These are phyloP conservation scores for Monoraphidium neglectum DNA, from an alignment of 139 green algal species.

Conservation along the genomic window DNA sequence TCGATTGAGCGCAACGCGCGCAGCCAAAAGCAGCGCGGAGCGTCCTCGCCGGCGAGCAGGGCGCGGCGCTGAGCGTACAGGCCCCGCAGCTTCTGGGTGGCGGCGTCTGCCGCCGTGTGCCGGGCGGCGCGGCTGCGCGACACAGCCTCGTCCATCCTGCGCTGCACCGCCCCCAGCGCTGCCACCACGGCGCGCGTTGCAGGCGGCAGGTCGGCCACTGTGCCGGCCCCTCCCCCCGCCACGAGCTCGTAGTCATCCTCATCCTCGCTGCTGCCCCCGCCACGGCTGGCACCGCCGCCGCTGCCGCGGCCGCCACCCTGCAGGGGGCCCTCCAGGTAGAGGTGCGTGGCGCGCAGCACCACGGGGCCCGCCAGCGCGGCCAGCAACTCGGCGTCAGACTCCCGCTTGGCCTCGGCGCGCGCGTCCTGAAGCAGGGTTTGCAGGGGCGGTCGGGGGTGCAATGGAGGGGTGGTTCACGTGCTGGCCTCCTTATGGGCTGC, in stretches of 20 bases:
- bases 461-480: too few species aligned
- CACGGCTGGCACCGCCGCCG: conserved; percentile 8
- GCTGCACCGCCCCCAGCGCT: conserved; percentile 23
- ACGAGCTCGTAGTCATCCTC: conserved; percentile 19
- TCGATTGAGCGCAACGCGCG: conserved; percentile 19
- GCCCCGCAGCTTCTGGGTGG: not conserved
- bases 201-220: conserved; percentile 14
- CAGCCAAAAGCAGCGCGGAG: conserved; percentile 20
- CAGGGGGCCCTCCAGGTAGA: not conserved
- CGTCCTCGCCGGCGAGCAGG: not conserved
- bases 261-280: not conserved
- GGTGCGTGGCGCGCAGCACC: too few species aligned
- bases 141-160: conserved; percentile 3
- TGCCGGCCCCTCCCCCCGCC: conserved; percentile 3
- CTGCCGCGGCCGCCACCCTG: not conserved
- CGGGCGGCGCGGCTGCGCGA: not conserved
- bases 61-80: not conserved
- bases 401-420: too few species aligned
- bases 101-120: too few species aligned
- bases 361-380: too few species aligned
- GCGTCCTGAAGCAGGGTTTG: too few species aligned
- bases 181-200: conserved; percentile 7
- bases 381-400: too few species aligned
- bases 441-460: too few species aligned
- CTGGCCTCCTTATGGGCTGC: too few species aligned